Percentiles rank a stretch among this genome's conserved stretches.
phyloP scores from a whole-genome alignment of 164 flowering plant species.

The Taxillus chinensis region DNA sequence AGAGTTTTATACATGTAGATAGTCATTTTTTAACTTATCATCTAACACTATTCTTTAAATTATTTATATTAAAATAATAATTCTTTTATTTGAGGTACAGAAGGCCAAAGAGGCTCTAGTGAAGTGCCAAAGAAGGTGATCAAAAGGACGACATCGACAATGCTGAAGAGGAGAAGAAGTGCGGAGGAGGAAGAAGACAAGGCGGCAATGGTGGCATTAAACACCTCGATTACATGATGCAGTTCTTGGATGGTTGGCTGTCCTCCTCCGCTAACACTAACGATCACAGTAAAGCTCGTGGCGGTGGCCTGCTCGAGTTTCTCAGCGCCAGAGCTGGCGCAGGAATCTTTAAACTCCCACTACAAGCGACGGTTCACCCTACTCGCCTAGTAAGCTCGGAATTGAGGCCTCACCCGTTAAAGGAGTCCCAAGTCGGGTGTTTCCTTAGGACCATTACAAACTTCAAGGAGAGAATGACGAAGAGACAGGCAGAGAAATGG shows the following conservation, averaged over 20 bases:
- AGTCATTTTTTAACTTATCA: too few species aligned
- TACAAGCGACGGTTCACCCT: slow-evolving; percentile 41
- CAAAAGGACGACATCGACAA: too few species aligned
- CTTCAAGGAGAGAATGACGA: too few species aligned
- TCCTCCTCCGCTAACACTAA: slow-evolving; percentile 7
- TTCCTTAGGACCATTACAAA: slow-evolving; percentile 34
- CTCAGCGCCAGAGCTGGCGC: slow-evolving; percentile 35
- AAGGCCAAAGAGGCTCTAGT: too few species aligned
- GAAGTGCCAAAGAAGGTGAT: too few species aligned
- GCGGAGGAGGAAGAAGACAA: slow-evolving; percentile 4
- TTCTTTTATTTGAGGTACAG: too few species aligned
- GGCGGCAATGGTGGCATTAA: slow-evolving; percentile 15
- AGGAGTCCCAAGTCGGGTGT: slow-evolving; percentile 46
- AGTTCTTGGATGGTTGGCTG: slow-evolving; percentile 49
- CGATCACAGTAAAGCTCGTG: neutral
- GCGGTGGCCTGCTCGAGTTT: slow-evolving; percentile 33
- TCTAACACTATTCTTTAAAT: too few species aligned
- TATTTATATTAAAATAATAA: too few species aligned
- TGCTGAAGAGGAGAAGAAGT: too few species aligned
- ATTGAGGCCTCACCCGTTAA: slow-evolving; percentile 49
- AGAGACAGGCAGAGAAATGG: too few species aligned
- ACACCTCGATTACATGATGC: slow-evolving; percentile 51
- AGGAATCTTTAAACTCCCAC: slow-evolving; percentile 38
- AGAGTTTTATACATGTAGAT: too few species aligned
- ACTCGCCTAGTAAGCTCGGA: slow-evolving; percentile 46